These are phyloP conservation scores for Hippophae rhamnoides DNA, from an alignment of 306 rosid species.

Conservation along the genomic window DNA sequence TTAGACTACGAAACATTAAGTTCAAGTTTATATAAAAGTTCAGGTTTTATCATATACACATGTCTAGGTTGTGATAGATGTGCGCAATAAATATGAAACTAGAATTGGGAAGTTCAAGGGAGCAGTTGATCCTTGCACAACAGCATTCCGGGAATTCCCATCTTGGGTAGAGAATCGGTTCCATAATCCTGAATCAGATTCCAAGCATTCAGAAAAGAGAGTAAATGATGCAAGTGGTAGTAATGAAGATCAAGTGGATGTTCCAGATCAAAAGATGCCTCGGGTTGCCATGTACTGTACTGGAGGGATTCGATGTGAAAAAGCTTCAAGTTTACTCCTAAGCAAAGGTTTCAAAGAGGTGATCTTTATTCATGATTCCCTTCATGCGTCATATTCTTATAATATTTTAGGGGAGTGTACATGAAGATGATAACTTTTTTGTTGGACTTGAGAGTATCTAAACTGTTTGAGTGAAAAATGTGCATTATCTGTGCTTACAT, in stretches of 20 bases:
- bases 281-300: conserved; percentile 98
- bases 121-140: conserved; percentile 77
- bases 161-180: conserved; percentile 76
- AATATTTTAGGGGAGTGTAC: not conserved
- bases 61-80: conserved; percentile 84
- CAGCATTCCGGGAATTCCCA: conserved; percentile 84
- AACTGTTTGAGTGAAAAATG: too few species aligned
- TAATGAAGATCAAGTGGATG: conserved; percentile 24
- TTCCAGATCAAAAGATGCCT: conserved; percentile 35
- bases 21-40: not conserved
- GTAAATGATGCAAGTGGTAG: conserved; percentile 23
- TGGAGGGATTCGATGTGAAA: conserved; percentile 96
- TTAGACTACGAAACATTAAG: too few species aligned
- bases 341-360: conserved; percentile 89
- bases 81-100: conserved; percentile 79
- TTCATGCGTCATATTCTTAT: not conserved
- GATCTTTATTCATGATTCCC: conserved; percentile 13
- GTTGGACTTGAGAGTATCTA: too few species aligned
- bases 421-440: too few species aligned
- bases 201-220: conserved; percentile 17
- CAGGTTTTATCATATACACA: conserved; percentile 1
- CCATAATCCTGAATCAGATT: conserved; percentile 24
- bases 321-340: conserved; percentile 89
- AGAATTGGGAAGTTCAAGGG: conserved; percentile 90
- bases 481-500: too few species aligned